These are phyloP conservation scores for Geotrichum klebahnii DNA, from an alignment of 1,139 yeast species.

Conservation along the genomic window DNA sequence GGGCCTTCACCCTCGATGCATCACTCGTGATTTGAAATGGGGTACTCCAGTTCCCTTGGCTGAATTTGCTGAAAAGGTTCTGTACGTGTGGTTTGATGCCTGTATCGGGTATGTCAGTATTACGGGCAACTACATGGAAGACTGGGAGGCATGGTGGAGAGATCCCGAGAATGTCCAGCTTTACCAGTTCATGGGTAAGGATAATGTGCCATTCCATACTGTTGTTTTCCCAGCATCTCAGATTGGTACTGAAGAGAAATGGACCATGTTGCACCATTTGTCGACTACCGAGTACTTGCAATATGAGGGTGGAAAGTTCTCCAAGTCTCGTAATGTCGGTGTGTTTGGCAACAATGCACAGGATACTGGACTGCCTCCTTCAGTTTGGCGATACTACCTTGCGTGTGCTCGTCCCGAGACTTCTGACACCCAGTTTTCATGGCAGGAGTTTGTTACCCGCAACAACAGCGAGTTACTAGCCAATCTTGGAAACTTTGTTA, in stretches of 20 bases:
- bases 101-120: conserved; percentile 93
- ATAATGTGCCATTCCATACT: conserved; percentile 96
- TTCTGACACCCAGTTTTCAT: conserved; percentile 92
- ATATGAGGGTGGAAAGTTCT: conserved; percentile 96
- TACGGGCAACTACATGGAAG: conserved; percentile 85
- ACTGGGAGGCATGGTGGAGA: conserved; percentile 90
- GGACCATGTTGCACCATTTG: conserved; percentile 90
- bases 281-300: conserved; percentile 95
- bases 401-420: conserved; percentile 92
- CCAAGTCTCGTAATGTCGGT: conserved; percentile 94
- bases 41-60: conserved; percentile 96
- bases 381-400: conserved; percentile 96
- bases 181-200: conserved; percentile 98
- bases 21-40: conserved; percentile 95
- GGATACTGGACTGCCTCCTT: conserved; percentile 83
- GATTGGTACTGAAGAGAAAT: conserved; percentile 78
- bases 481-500: conserved; percentile 93
- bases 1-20: conserved; percentile 91
- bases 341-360: conserved; percentile 97
- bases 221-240: conserved; percentile 94
- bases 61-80: conserved; percentile 72
- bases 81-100: conserved; percentile 99
- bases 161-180: conserved; percentile 78
- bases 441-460: conserved; percentile 92
- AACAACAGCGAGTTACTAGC: conserved; percentile 91